Base-by-base conservation (phyloP, 2,329 filamentous ascomycete genomes). In the Daldinia sp. region DNA sequence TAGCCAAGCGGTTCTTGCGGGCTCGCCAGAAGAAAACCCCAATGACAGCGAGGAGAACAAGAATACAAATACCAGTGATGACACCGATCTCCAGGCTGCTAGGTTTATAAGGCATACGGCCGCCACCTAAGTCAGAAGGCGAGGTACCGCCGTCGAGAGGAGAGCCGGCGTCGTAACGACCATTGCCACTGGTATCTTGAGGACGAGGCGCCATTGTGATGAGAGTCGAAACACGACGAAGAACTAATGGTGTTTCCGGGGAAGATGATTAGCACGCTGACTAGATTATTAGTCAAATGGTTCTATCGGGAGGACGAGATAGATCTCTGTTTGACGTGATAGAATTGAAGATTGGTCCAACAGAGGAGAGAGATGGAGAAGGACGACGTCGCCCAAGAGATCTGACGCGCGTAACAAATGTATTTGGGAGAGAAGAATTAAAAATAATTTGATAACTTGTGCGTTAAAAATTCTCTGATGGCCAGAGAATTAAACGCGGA, bases 1-100 rank as follows among this genome's bases (percentile, higher is more conserved):
- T 66, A 60, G 54, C 64, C 11, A 29, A 48, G 13, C 67, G 65
- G 29, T 66, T 68, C 62, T 66, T 67, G 52, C 72, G 73, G 21
- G 67, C 58, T 47, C 73, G 69, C 70, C 72, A 74, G 55, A 70
- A 50, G 63, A 75, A 74, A 7, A 75, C 27, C 32, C 65, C 67
- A 8, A 70, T 32, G 2, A 74, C 58, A 13, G 59, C 67, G 47
- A 72, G 5, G 43, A 72, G 15, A 35, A 73, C 70, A 4, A 74
- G 2, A 0, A 50, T 37, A 19, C 72, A 55, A 15, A 72, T 63
- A 6, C 69, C 72, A 3, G 72, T 66, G 25, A 74, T 74, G 55
- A 75, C 57, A 4, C 73, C 72, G 10, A 74, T 68, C 63, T 74
- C 73, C 0, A 73, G 55, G 17, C 62, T 64, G 4, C 63, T 67